These are phyloP conservation scores for Calonectria honghensis DNA, from an alignment of 2,329 filamentous ascomycete genomes.

Conservation along the genomic window DNA sequence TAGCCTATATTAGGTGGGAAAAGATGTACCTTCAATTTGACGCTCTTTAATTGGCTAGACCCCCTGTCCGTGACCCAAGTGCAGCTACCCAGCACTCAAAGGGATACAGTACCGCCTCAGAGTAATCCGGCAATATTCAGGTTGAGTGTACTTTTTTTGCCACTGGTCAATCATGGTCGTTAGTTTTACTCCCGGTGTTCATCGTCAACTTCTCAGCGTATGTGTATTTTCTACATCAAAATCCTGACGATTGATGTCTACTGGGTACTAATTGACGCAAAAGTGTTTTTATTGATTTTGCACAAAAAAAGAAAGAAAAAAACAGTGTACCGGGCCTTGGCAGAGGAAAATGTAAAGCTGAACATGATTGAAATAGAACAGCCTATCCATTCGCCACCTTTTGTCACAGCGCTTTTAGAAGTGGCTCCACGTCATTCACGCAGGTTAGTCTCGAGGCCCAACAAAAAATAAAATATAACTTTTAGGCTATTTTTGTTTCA, in stretches of 20 bases:
- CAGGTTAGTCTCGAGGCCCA: background rate
- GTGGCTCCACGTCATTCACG: background rate
- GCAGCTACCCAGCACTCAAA: too few relatives aligned
- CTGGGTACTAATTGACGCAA: background rate
- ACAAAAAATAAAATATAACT: too few relatives aligned
- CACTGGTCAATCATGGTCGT: background rate
- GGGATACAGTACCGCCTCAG: background rate
- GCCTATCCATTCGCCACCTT: background rate
- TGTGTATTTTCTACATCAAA: background rate
- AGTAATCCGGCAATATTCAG: background rate
- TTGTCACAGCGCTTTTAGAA: background rate
- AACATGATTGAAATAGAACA: background rate
- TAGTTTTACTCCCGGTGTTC: background rate
- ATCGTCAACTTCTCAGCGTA: background rate
- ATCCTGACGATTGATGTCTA: background rate
- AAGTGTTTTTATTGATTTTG: background rate
- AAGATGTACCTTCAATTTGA: too few relatives aligned
- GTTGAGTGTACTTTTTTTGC: background rate
- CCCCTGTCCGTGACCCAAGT: too few relatives aligned
- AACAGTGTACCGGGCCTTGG: background rate
- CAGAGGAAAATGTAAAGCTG: background rate
- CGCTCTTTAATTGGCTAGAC: too few relatives aligned
- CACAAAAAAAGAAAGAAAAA: background rate
- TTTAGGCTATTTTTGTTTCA: background rate
- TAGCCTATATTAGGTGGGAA: too few relatives aligned